Conservation (phyloP, 2,329 filamentous ascomycete species). For the Mycosphaerella sp. region DNA sequence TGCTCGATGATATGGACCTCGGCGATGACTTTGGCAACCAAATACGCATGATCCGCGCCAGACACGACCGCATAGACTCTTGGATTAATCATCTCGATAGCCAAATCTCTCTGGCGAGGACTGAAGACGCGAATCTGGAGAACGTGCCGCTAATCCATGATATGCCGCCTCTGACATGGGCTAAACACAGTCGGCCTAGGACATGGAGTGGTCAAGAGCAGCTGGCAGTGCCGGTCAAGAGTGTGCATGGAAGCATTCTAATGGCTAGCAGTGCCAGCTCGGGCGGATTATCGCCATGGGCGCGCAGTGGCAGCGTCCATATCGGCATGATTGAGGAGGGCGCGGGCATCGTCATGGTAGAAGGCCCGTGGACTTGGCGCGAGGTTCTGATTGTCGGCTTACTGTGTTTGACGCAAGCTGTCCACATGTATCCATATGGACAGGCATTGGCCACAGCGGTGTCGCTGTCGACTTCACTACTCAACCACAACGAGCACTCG, state of each 20-base stretch:
- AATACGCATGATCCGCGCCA: not conserved
- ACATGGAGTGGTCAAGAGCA: conserved; percentile 1
- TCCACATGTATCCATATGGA: conserved; percentile 8
- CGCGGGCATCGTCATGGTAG: not conserved
- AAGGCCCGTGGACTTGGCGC: not conserved
- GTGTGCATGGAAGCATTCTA: conserved; percentile 7
- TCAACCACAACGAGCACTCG: not conserved
- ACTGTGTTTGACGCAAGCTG: conserved; percentile 1
- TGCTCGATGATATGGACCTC: not conserved
- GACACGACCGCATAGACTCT: conserved; percentile 2
- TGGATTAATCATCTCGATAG: conserved; percentile 4
- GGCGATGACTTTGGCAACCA: not conserved
- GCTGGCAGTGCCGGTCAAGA: not conserved
- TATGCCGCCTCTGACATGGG: conserved; percentile 1
- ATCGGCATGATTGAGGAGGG: not conserved
- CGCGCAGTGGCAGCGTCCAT: not conserved
- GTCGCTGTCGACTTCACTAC: conserved; percentile 2
- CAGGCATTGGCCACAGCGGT: conserved; percentile 1
- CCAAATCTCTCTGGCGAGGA: conserved; percentile 1
- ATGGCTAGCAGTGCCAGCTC: not conserved
- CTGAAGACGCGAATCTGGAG: conserved; percentile 1
- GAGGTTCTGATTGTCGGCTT: not conserved
- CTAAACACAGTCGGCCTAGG: not conserved
- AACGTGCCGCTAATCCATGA: not conserved
- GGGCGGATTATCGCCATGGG: not conserved